A percentile compares a stretch with the other conserved stretches of the same genome.
Conservation (phyloP, 129 eudicot genomes). For the Flaveria ramosissima region DNA sequence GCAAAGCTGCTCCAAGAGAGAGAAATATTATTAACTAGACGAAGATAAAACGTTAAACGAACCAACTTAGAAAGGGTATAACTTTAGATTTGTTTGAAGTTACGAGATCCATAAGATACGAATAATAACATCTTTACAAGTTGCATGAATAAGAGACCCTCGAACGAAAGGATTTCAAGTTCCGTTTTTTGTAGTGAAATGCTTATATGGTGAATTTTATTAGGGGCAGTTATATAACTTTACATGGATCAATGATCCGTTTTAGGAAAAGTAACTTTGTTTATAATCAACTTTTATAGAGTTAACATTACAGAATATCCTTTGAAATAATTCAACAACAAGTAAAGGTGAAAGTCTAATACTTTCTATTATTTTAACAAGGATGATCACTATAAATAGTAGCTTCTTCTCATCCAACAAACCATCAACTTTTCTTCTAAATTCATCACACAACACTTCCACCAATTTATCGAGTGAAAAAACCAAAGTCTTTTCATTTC, state of each 20-base stretch:
- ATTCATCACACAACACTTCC: not conserved
- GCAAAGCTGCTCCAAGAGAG: slow-evolving; percentile 9
- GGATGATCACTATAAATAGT: slow-evolving; percentile 22
- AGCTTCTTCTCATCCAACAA: not conserved
- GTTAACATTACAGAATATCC: not conserved
- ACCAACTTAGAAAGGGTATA: no score
- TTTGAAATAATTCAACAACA: not conserved
- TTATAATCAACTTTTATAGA: not conserved
- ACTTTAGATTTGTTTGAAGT: no score
- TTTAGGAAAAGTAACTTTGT: not conserved
- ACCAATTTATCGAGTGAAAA: not conserved
- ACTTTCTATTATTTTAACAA: slow-evolving; percentile 20
- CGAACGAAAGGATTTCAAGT: no score
- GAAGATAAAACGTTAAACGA: no score
- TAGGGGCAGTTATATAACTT: no score
- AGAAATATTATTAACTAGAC: no score
- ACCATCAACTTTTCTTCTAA: no score
- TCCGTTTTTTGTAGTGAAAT: no score
- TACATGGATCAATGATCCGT: not conserved
- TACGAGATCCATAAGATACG: no score
- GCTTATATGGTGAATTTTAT: no score
- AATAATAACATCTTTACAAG: no score
- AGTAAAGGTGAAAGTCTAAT: not conserved
- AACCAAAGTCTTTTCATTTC: not conserved
- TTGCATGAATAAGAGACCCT: no score